Evolutionary conservation across 768 basidiomycete genomes (phyloP), one percentile per base, ranked within the genome.

Genomic region (Filobasidium floriforme): DNA sequence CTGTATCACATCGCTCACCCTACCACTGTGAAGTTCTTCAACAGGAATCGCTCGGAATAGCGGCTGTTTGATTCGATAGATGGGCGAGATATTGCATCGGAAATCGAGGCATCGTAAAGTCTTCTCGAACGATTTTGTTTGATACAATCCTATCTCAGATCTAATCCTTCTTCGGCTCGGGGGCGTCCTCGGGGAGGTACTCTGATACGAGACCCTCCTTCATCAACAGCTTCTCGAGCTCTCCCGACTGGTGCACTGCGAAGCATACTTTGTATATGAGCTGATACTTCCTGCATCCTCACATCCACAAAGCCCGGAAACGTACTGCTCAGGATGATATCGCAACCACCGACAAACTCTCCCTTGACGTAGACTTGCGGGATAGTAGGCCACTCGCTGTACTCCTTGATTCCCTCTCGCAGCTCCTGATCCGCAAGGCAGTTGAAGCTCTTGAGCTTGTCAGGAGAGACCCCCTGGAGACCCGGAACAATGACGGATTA

Each of bases 331-430:
- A 97, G 78, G 24, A 97, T 80, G 71, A 99, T 97, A 80, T 99
- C 94, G 77, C 93, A 96, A 62, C 94, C 96, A 40, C 94, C 94
- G 49, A 99, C 83, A 73, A 99, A 99, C 77, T 96, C 92, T 5
- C 93, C 94, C 62, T 89, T 87, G 41, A 98, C 83, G 74, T 94
- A 99, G 14, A 99, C 78, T 77, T 99, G 94, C 12, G 94, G 94
- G 70, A 99, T 87, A 22, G 94, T 99, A 15, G 94, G 94, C 94
- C 94, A 99, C 69, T 96, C 90, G 26, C 93, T 93, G 77, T 90
- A 98, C 78, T 97, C 92, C 80, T 99, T 98, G 77, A 98, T 94
- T 2, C 86, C 85, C 71, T 74, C 85, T 68, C 94, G 82, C 55
- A 99, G 81, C 77, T 97, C 90, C 28, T 81, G 75, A 76, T 98